Percentiles rank a stretch among this genome's conserved stretches.
phyloP scores from a whole-genome alignment of 768 basidiomycete genomes.

The Pleurotus citrinopileatus region DNA sequence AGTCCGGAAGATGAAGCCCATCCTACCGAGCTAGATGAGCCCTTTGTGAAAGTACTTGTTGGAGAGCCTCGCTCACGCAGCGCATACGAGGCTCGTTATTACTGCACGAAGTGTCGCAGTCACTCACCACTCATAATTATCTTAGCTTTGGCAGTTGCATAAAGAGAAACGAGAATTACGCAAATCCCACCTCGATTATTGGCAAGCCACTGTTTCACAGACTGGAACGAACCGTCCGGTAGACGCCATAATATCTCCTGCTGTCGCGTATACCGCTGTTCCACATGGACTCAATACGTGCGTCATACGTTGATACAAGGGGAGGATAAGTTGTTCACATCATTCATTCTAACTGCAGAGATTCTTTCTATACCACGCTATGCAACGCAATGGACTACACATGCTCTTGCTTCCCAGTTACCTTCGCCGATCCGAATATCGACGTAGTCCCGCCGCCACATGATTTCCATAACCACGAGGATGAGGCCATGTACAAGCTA shows the following conservation, averaged over 20 bases:
- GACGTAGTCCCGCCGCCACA: slow-evolving; percentile 46
- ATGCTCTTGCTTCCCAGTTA: slow-evolving; percentile 60
- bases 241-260: slow-evolving; percentile 71
- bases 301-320: slow-evolving; percentile 13
- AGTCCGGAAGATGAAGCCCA: slow-evolving; percentile 23
- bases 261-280: slow-evolving; percentile 55
- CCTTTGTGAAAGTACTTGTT: slow-evolving; percentile 42
- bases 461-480: slow-evolving; percentile 44
- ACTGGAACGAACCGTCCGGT: slow-evolving; percentile 73
- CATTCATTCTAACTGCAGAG: no score
- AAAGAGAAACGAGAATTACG: slow-evolving; percentile 47
- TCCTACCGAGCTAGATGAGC: slow-evolving; percentile 18
- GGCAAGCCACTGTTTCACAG: slow-evolving; percentile 46
- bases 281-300: slow-evolving; percentile 62
- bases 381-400: slow-evolving; percentile 73
- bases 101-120: no score
- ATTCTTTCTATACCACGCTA: slow-evolving; percentile 52
- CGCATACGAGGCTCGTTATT: slow-evolving; percentile 37
- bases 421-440: slow-evolving; percentile 49
- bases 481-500: slow-evolving; percentile 46
- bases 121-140: background rate
- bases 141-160: slow-evolving; percentile 64
- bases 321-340: background rate
- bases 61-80: slow-evolving; percentile 37
- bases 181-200: slow-evolving; percentile 56